These are phyloP conservation scores for Murraya paniculata DNA, from an alignment of 345 rosid genomes.

Conservation along the genomic window DNA sequence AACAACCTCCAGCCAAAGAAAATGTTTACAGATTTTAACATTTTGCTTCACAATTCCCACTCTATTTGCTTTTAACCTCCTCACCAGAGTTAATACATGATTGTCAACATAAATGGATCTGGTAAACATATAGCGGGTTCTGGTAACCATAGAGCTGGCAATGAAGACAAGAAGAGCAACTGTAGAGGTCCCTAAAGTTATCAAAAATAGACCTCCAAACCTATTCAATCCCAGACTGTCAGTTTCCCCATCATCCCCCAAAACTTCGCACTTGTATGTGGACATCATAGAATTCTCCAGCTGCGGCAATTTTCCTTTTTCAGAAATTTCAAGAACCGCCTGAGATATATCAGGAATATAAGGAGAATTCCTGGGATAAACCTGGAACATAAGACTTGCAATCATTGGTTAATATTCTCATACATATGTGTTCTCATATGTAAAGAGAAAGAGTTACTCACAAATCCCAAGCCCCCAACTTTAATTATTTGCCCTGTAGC, in stretches of 20 bases:
- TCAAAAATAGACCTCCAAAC: conserved; percentile 16
- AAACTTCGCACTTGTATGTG: background rate
- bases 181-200: conserved; percentile 8
- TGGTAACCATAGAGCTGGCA: background rate
- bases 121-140: background rate
- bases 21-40: too few species aligned
- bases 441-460: background rate
- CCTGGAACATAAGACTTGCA: conserved; percentile 4
- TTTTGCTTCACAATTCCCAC: too few species aligned
- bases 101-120: background rate
- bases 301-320: conserved; percentile 8
- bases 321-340: conserved; percentile 14
- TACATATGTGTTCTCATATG: too few species aligned
- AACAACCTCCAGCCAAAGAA: too few species aligned
- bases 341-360: conserved; percentile 24
- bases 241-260: background rate
- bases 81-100: too few species aligned
- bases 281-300: conserved; percentile 8
- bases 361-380: conserved; percentile 14
- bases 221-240: conserved; percentile 3
- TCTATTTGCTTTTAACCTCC: too few species aligned
- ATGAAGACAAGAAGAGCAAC: background rate
- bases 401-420: too few species aligned
- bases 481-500: conserved; percentile 4
- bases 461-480: conserved; percentile 33